Evolutionary conservation across 306 rosid genomes (phyloP).

Genomic region (Trifolium dubium): DNA sequence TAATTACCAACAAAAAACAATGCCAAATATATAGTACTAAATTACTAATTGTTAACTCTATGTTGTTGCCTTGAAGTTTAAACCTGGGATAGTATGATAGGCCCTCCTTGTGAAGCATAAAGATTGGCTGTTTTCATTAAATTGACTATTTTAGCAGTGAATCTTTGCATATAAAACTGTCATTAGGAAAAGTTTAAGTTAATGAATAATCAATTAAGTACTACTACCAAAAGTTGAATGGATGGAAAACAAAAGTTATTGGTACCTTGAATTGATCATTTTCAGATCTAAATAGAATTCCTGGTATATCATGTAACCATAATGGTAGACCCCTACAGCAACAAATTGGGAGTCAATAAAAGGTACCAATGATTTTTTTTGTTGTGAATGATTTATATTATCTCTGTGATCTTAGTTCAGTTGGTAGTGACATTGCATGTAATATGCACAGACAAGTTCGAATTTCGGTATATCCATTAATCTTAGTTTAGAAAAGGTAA

Average conservation of each 20-base stretch:
- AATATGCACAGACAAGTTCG: too few relatives aligned
- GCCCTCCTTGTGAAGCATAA: conserved; percentile 94
- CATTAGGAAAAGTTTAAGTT: conserved; percentile 29
- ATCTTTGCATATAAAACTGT: conserved; percentile 76
- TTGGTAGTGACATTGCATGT: too few relatives aligned
- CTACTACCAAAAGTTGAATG: not conserved
- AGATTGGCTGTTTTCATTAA: conserved; percentile 75
- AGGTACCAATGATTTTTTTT: not conserved
- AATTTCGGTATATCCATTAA: too few relatives aligned
- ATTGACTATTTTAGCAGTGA: conserved; percentile 67
- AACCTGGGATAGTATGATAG: conserved; percentile 90
- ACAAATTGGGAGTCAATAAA: not conserved
- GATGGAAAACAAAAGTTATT: not conserved
- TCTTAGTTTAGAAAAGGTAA: too few relatives aligned
- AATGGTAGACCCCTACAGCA: conserved; percentile 79
- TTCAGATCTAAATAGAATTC: conserved; percentile 73
- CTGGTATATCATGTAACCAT: conserved; percentile 81
- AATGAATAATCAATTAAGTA: not conserved
- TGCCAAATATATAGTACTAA: not conserved
- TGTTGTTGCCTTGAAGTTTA: not conserved
- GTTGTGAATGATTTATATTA: too few relatives aligned
- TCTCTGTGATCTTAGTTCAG: too few relatives aligned
- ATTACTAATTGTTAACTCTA: not conserved
- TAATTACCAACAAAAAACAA: too few relatives aligned
- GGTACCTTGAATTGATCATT: conserved; percentile 81